Percentiles rank a stretch among this genome's conserved stretches.
Conservation (phyloP, 208 protist genomes). For the Crithidia mellificae region DNA sequence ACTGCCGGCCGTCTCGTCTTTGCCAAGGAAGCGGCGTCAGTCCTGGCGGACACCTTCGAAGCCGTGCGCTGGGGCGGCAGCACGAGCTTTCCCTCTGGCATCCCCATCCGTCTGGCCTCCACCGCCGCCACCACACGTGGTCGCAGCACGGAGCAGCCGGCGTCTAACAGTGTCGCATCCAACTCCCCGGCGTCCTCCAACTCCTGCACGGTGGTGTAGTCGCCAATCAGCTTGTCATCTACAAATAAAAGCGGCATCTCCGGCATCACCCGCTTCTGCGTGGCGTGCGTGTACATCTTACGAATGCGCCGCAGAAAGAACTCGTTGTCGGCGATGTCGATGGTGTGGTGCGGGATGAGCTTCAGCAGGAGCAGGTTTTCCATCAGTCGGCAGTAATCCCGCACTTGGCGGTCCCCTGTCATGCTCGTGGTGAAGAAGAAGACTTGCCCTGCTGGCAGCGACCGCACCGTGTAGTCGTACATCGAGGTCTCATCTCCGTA, state of each 20-base stretch:
- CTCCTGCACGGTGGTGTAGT: slow-evolving; percentile 64
- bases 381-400: slow-evolving; percentile 52
- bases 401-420: slow-evolving; percentile 58
- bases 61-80: slow-evolving; percentile 2
- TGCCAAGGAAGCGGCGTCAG: background rate
- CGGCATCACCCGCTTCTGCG: slow-evolving; percentile 26
- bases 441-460: slow-evolving; percentile 36
- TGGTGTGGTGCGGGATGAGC: slow-evolving; percentile 57
- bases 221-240: slow-evolving; percentile 53
- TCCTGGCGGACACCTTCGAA: background rate
- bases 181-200: slow-evolving; percentile 67
- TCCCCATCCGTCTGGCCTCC: background rate
- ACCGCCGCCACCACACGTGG: slow-evolving; percentile 19
- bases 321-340: slow-evolving; percentile 72
- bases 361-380: slow-evolving; percentile 71
- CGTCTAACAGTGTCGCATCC: slow-evolving; percentile 39
- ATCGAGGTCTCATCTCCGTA: slow-evolving; percentile 48
- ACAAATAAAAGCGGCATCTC: slow-evolving; percentile 66
- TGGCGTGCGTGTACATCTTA: slow-evolving; percentile 39
- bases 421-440: slow-evolving; percentile 75
- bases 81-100: slow-evolving; percentile 6
- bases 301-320: slow-evolving; percentile 49
- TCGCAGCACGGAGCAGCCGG: slow-evolving; percentile 38
- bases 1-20: background rate
- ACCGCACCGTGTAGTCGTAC: slow-evolving; percentile 36